Evolutionary conservation across 345 rosid genomes (phyloP).

Genomic region (Microthlaspi erraticum): DNA sequence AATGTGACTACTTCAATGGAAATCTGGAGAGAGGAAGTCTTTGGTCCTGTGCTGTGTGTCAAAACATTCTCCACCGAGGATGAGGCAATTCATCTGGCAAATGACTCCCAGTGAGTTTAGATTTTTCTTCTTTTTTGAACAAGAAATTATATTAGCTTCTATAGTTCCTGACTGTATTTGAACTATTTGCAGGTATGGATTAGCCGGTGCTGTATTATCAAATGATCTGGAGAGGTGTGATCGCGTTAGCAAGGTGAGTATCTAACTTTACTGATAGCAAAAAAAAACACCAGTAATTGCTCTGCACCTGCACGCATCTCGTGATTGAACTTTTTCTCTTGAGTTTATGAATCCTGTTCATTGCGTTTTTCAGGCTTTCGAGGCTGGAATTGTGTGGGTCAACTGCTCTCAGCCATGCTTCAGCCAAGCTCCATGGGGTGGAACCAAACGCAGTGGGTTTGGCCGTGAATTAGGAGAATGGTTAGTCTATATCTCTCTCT

Average conservation of each 20-base stretch:
- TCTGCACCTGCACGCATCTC: background rate
- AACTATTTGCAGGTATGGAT: constrained; percentile 60
- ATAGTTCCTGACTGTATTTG: constrained; percentile 28
- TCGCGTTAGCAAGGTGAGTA: constrained; percentile 83
- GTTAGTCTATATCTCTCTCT: constrained; percentile 47
- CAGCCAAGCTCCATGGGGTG: constrained; percentile 99
- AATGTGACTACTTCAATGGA: constrained; percentile 89
- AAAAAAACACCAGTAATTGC: constrained; percentile 5
- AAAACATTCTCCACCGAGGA: constrained; percentile 92
- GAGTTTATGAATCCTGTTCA: constrained; percentile 11
- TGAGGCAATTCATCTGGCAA: constrained; percentile 94
- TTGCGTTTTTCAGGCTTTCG: constrained; percentile 63
- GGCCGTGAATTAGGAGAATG: constrained; percentile 99
- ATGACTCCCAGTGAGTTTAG: constrained; percentile 81
- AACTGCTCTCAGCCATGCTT: constrained; percentile 99
- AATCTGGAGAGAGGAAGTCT: constrained; percentile 99
- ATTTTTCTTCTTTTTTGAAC: constrained; percentile 13
- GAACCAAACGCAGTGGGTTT: constrained; percentile 92
- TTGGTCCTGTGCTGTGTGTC: constrained; percentile 93
- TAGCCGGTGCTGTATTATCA: constrained; percentile 90
- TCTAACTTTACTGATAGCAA: background rate
- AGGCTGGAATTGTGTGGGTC: constrained; percentile 88
- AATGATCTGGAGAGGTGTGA: constrained; percentile 91
- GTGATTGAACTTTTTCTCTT: constrained; percentile 14
- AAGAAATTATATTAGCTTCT: constrained; percentile 12